Conservation (phyloP, 345 rosid genomes). For the Boechera divaricarpa region DNA sequence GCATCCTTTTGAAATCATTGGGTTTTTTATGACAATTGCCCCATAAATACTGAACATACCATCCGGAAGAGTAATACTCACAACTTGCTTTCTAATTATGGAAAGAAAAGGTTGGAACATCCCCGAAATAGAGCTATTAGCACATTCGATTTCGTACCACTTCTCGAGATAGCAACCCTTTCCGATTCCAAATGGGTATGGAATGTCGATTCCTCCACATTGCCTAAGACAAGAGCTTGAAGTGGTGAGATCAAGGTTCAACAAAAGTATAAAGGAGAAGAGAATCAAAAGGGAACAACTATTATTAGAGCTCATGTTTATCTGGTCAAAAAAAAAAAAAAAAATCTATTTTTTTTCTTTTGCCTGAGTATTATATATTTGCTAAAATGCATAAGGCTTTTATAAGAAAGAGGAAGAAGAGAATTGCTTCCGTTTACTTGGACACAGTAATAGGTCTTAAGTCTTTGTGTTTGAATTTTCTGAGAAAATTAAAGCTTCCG, state of each 20-base stretch:
- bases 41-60: background rate
- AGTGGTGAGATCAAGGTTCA: background rate
- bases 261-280: background rate
- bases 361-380: no score
- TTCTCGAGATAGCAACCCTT: slow-evolving; percentile 19
- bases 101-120: background rate
- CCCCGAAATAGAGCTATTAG: background rate
- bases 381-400: no score
- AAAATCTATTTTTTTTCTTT: no score
- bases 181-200: slow-evolving; percentile 48
- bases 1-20: slow-evolving; percentile 39
- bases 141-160: background rate
- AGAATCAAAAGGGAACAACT: background rate
- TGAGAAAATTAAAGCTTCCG: no score
- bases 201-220: slow-evolving; percentile 48
- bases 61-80: background rate
- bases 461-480: no score
- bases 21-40: background rate
- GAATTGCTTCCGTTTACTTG: no score
- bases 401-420: no score
- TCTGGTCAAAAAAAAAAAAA: background rate
- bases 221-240: slow-evolving; percentile 14
- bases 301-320: background rate
- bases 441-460: no score
- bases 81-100: background rate